phyloP scores from a whole-genome alignment of 768 basidiomycete species.

The Lactifluus rugatus region DNA sequence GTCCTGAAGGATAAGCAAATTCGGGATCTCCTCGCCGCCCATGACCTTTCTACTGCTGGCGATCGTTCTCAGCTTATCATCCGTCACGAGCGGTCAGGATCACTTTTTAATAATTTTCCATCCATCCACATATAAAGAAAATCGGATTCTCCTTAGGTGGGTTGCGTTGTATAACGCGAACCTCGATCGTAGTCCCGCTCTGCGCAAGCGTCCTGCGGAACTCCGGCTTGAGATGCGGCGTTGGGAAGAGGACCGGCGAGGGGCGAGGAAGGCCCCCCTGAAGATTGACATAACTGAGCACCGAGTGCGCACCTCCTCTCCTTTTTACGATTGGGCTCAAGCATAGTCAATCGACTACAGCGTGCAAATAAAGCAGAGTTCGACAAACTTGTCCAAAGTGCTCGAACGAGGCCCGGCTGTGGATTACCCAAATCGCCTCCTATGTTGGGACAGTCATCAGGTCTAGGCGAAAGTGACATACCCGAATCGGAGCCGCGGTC shows the following conservation, averaged over 20 bases:
- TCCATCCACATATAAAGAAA: background rate
- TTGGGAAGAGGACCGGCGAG: conserved; percentile 21
- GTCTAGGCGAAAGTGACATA: background rate
- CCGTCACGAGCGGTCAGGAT: conserved; percentile 21
- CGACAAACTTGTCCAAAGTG: conserved; percentile 11
- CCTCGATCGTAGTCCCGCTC: conserved; percentile 17
- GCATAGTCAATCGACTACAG: background rate
- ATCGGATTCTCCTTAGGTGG: conserved; percentile 17
- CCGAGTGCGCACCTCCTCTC: conserved; percentile 2
- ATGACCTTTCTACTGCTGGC: conserved; percentile 21
- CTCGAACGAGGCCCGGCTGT: background rate
- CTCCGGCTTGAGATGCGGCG: conserved; percentile 18
- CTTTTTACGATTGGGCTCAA: background rate
- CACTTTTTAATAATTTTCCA: background rate
- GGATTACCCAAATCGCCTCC: background rate
- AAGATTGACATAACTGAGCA: conserved; percentile 10
- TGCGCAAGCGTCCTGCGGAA: conserved; percentile 10
- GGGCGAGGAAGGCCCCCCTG: conserved; percentile 7
- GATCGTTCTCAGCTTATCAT: conserved; percentile 20
- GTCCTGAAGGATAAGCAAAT: conserved; percentile 22
- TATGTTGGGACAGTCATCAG: background rate
- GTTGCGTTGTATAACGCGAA: conserved; percentile 25
- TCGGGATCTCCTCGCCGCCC: conserved; percentile 18
- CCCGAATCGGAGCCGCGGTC: background rate
- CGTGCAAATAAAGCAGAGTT: conserved; percentile 19